Evolutionary conservation across 225 moss, liverwort and hornwort genomes (phyloP).

Genomic region (Neckera pumila): DNA sequence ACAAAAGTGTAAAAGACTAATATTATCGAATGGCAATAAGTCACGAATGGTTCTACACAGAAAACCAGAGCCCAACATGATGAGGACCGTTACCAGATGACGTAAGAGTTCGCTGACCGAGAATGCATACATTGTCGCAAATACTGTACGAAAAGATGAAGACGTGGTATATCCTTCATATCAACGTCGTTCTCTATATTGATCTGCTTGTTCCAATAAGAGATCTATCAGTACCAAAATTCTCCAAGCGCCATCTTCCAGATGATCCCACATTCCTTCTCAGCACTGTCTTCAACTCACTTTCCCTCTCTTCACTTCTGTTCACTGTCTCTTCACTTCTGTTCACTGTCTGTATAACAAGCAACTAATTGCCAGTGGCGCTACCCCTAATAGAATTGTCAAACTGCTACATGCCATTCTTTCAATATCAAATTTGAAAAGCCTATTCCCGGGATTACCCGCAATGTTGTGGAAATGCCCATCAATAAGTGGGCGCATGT

Average conservation of each 20-base stretch:
- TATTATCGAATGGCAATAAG: not conserved
- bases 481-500: not conserved
- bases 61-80: not conserved
- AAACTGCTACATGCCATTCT: not conserved
- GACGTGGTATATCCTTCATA: conserved; percentile 30
- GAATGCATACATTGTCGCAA: conserved; percentile 52
- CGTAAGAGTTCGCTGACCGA: conserved; percentile 46
- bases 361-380: too few relatives aligned
- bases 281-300: not conserved
- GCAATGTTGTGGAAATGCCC: not conserved
- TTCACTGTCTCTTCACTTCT: not conserved
- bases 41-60: not conserved
- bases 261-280: not conserved
- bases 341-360: not conserved
- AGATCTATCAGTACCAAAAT: not conserved
- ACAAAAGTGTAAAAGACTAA: not conserved
- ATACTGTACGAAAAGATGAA: conserved; percentile 53
- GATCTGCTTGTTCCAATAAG: conserved; percentile 35
- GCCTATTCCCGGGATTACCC: not conserved
- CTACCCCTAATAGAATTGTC: not conserved
- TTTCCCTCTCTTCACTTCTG: not conserved
- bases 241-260: not conserved
- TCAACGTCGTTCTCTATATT: conserved; percentile 81
- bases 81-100: conserved; percentile 60
- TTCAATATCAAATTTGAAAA: not conserved